Percentiles rank a stretch among this genome's conserved stretches.
These are phyloP conservation scores for Larix kaempferi DNA, from an alignment of 75 land plant species.

Conservation along the genomic window DNA sequence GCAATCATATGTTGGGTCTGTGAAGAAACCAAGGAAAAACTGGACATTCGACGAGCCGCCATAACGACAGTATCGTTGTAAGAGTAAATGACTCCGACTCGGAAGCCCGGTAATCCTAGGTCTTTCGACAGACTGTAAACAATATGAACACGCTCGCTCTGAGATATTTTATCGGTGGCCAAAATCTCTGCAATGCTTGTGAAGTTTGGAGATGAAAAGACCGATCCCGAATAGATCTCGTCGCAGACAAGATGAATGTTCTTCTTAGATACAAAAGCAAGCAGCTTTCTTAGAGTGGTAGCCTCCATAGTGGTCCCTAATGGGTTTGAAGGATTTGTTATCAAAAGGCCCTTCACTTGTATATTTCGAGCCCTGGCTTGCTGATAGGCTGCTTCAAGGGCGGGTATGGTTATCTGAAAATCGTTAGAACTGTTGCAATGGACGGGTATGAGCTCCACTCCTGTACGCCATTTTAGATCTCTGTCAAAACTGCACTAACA, in stretches of 20 bases:
- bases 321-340: slow-evolving; percentile 54
- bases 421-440: slow-evolving; percentile 22
- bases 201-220: slow-evolving; percentile 19
- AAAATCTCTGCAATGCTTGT: slow-evolving; percentile 32
- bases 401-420: slow-evolving; percentile 4
- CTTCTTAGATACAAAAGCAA: not conserved
- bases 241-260: slow-evolving; percentile 43
- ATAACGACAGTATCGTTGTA: slow-evolving; percentile 21
- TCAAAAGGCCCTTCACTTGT: slow-evolving; percentile 36
- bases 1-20: not conserved
- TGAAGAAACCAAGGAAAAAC: slow-evolving; percentile 37
- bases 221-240: slow-evolving; percentile 30
- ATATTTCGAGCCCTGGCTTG: slow-evolving; percentile 36
- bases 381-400: slow-evolving; percentile 20
- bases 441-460: slow-evolving; percentile 42
- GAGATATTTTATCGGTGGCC: not conserved
- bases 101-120: slow-evolving; percentile 52
- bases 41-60: slow-evolving; percentile 33
- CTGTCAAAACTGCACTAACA: slow-evolving; percentile 13
- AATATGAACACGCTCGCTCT: slow-evolving; percentile 30
- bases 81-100: slow-evolving; percentile 38
- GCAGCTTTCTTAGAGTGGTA: slow-evolving; percentile 11
- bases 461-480: slow-evolving; percentile 26
- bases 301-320: slow-evolving; percentile 30
- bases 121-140: slow-evolving; percentile 56